Evolutionary conservation across 495 filamentous ascomycete genomes (phyloP).

Genomic region (Parachaetomium inaequale): DNA sequence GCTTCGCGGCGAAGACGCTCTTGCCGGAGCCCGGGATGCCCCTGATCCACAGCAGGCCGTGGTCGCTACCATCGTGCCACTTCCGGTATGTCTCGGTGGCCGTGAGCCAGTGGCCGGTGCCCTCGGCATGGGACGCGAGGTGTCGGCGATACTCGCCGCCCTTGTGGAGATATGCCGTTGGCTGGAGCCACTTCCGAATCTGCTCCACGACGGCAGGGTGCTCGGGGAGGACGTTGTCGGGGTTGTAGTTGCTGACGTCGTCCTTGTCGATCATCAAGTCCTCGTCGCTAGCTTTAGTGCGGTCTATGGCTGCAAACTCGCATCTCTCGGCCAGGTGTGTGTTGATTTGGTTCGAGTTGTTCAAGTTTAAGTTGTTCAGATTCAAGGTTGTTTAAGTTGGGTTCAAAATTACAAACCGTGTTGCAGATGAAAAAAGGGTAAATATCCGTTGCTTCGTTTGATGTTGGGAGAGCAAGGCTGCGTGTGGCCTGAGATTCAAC

Average conservation of each 20-base stretch:
- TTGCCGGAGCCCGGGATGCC: conserved; percentile 54
- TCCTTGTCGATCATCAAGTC: conserved; percentile 24
- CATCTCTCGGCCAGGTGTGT: too few relatives aligned
- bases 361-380: too few relatives aligned
- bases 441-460: too few relatives aligned
- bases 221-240: conserved; percentile 30
- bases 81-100: conserved; percentile 34
- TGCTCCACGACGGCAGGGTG: conserved; percentile 19
- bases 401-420: too few relatives aligned
- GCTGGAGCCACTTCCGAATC: conserved; percentile 40
- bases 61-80: conserved; percentile 37
- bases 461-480: too few relatives aligned
- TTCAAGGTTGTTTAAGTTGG: too few relatives aligned
- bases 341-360: too few relatives aligned
- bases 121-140: conserved; percentile 37
- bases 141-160: conserved; percentile 38
- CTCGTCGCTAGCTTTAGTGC: too few relatives aligned
- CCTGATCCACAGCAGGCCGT: conserved; percentile 48
- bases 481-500: too few relatives aligned
- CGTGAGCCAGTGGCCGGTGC: conserved; percentile 48
- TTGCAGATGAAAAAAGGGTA: too few relatives aligned
- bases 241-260: conserved; percentile 34
- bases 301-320: too few relatives aligned
- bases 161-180: conserved; percentile 34
- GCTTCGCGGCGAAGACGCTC: conserved; percentile 44